Conservation (phyloP, 352 stramenopile species). For the Pythium biforme region DNA sequence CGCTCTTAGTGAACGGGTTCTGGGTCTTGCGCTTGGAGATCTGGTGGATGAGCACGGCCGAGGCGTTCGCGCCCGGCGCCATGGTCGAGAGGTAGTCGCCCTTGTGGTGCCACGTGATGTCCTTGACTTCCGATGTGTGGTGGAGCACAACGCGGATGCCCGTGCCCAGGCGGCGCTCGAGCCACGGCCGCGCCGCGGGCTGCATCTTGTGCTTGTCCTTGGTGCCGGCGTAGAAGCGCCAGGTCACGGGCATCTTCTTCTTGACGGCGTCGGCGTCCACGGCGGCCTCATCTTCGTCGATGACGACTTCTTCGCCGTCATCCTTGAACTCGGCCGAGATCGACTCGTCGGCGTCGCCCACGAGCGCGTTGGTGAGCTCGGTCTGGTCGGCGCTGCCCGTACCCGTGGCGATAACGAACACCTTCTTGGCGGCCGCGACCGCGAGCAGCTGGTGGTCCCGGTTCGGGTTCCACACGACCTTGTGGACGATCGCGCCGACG, state of each 20-base stretch:
- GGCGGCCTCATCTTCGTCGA: slow-evolving; percentile 67
- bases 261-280: slow-evolving; percentile 79
- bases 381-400: slow-evolving; percentile 92
- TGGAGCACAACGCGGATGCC: slow-evolving; percentile 84
- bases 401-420: slow-evolving; percentile 93
- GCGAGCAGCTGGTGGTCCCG: slow-evolving; percentile 94
- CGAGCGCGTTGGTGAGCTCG: slow-evolving; percentile 94
- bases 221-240: slow-evolving; percentile 85
- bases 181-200: slow-evolving; percentile 44
- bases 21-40: slow-evolving; percentile 96
- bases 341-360: slow-evolving; percentile 81
- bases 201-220: slow-evolving; percentile 76
- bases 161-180: slow-evolving; percentile 77
- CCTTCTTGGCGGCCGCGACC: slow-evolving; percentile 89
- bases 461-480: slow-evolving; percentile 97
- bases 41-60: slow-evolving; percentile 97
- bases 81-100: slow-evolving; percentile 99
- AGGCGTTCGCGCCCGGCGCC: slow-evolving; percentile 82
- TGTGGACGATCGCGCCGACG: slow-evolving; percentile 86
- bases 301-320: slow-evolving; percentile 41
- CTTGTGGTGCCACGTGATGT: slow-evolving; percentile 97
- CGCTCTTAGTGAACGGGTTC: slow-evolving; percentile 96
- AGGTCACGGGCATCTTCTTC: slow-evolving; percentile 91
- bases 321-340: slow-evolving; percentile 57
- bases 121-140: slow-evolving; percentile 90